phyloP scores from a whole-genome alignment of 257 asterid species.

The Solanum rostratum region DNA sequence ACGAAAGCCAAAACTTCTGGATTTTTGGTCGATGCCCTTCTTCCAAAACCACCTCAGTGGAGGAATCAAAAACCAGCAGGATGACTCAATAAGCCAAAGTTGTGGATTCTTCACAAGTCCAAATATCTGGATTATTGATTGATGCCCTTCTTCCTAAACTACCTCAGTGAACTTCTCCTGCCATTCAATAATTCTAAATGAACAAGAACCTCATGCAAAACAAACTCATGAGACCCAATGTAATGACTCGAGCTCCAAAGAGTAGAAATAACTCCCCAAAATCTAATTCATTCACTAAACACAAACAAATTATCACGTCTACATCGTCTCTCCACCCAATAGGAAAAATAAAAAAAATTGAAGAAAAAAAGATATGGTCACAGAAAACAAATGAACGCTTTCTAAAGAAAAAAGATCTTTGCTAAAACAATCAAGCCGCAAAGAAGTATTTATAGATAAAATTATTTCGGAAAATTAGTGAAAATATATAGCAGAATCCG shows the following conservation, averaged over 20 bases:
- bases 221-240: not conserved
- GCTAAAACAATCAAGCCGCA: not conserved
- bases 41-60: not conserved
- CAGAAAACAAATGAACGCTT: not conserved
- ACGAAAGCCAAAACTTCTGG: not conserved
- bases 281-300: not conserved
- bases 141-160: not conserved
- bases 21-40: not conserved
- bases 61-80: not conserved
- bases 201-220: not conserved
- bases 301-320: not conserved
- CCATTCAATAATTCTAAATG: not conserved
- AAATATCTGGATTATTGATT: not conserved
- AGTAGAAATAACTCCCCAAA: not conserved
- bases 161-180: not conserved
- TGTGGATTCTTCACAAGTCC: not conserved
- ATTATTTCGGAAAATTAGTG: not conserved
- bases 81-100: not conserved
- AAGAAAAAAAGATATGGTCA: not conserved
- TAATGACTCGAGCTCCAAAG: not conserved
- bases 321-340: not conserved
- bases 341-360: not conserved
- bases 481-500: not conserved
- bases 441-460: not conserved
- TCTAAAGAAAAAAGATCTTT: not conserved